A percentile compares a stretch with the other conserved stretches of the same genome.
These are phyloP conservation scores for Hygrocybe coccinea DNA, from an alignment of 768 basidiomycete genomes.

Conservation along the genomic window DNA sequence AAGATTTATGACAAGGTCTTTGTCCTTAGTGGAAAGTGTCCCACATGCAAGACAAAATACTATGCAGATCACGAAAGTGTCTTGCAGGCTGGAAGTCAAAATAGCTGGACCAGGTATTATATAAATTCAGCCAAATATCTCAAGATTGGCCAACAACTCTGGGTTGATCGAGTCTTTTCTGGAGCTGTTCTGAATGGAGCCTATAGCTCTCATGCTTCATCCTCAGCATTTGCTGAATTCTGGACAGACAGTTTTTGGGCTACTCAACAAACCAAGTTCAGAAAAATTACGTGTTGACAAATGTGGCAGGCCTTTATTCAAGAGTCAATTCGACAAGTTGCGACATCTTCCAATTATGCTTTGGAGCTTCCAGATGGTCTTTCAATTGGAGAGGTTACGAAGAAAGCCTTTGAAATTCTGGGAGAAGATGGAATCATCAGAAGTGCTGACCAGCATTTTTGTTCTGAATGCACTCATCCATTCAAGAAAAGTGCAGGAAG, in stretches of 20 bases:
- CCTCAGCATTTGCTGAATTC: slow-evolving; percentile 13
- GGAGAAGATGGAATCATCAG: slow-evolving; percentile 12
- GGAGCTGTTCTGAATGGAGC: slow-evolving; percentile 12
- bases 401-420: slow-evolving; percentile 7
- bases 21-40: slow-evolving; percentile 15
- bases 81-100: background rate
- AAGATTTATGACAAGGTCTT: slow-evolving; percentile 1
- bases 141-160: slow-evolving; percentile 11
- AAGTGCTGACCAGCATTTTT: slow-evolving; percentile 8
- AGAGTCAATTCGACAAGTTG: slow-evolving; percentile 17
- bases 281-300: slow-evolving; percentile 9
- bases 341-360: background rate
- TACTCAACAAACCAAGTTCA: background rate
- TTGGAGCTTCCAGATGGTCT: slow-evolving; percentile 7
- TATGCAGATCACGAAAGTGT: too few species aligned
- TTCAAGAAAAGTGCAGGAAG: slow-evolving; percentile 10
- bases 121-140: slow-evolving; percentile 12
- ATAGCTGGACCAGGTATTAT: slow-evolving; percentile 3
- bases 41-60: slow-evolving; percentile 11
- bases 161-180: slow-evolving; percentile 16
- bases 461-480: slow-evolving; percentile 11
- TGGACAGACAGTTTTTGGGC: slow-evolving; percentile 12
- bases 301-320: slow-evolving; percentile 20
- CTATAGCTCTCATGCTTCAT: slow-evolving; percentile 19
- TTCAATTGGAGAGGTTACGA: slow-evolving; percentile 9